Evolutionary conservation across 345 rosid species (phyloP), one percentile per base, ranked within the genome.

Genomic region (Combretum micranthum): DNA sequence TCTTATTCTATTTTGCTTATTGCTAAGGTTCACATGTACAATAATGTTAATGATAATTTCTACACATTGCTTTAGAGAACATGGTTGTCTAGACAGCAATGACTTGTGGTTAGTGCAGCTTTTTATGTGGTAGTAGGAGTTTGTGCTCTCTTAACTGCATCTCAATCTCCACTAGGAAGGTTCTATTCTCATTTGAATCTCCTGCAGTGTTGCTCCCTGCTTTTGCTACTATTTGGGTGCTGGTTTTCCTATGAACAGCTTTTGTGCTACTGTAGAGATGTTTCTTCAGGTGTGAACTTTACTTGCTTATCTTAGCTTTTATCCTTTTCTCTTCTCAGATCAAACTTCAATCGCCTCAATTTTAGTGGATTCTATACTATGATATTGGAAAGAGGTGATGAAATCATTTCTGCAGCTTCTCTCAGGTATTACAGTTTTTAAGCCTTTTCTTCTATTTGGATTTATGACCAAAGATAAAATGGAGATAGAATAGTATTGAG

Each of bases 371-470:
- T 90, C 71, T 87, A 84, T 61, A 77, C 93, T 57, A 86, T 77
- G 68, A 69, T 87, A 57, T 68, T 90, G 65, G 97, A 90, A 73
- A 87, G 85, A 68, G 97, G 93, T n/a, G 95, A 90, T 42, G 95
- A 90, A 68, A 81, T 87, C 64, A 82, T 87, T 53, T 84, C 85
- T 37, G 82, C 84, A 25, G 90, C 97, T 59, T 90, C 93, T 66
- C 66, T 87, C 72, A 84, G 95, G 97, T 89, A 70, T 59, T 16
- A n/a, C 59, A 43, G 54, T 44, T 59, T 26, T 54, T 50, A 8
- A 50, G 39, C 61, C 55, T 64, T 50, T 12, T 47, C 42, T 11
- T 5, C 45, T 53, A 32, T 25, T 53, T 49, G 9, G 5, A 32
- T 4, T 32, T 3, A 32, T 32, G 10, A 2, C 39, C 6, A 32